A percentile compares a stretch with the other conserved stretches of the same genome.
phyloP scores from a whole-genome alignment of 225 moss, liverwort and hornwort species.

The Antitrichia curtipendula region DNA sequence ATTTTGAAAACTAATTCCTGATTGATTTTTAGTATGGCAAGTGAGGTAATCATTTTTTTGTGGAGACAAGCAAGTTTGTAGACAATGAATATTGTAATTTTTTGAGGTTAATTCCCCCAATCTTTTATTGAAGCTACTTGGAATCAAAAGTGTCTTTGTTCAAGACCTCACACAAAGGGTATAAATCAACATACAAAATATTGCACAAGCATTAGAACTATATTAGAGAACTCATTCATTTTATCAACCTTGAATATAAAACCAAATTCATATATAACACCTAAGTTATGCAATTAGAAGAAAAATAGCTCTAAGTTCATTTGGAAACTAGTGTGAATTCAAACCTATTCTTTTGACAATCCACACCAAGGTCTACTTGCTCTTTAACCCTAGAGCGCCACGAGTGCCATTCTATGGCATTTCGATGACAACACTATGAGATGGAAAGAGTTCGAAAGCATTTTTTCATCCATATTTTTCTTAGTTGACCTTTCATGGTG shows the following conservation, averaged over 20 bases:
- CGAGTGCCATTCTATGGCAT: no score
- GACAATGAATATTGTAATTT: no score
- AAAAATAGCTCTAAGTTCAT: neutral
- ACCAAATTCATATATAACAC: neutral
- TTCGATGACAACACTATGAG: no score
- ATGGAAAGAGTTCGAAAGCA: no score
- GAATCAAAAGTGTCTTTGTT: fast-evolving
- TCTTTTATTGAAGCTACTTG: fast-evolving
- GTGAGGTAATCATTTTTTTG: neutral
- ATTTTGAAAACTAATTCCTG: neutral
- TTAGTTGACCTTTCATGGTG: no score
- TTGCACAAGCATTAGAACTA: neutral
- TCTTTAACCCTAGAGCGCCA: no score
- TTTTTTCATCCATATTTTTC: no score
- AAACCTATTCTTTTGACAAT: neutral
- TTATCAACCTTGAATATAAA: neutral
- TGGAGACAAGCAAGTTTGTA: fast-evolving
- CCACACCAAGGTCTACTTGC: neutral
- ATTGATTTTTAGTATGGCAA: fast-evolving
- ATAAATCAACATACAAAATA: neutral
- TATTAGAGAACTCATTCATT: neutral
- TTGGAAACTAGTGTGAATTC: neutral
- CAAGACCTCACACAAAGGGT: no score
- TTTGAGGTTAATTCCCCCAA: neutral
- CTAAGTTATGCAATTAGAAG: neutral